Evolutionary conservation across 2,329 filamentous ascomycete genomes (phyloP), one percentile per base, ranked within the genome.

Genomic region (Gliomastix tumulicola): DNA sequence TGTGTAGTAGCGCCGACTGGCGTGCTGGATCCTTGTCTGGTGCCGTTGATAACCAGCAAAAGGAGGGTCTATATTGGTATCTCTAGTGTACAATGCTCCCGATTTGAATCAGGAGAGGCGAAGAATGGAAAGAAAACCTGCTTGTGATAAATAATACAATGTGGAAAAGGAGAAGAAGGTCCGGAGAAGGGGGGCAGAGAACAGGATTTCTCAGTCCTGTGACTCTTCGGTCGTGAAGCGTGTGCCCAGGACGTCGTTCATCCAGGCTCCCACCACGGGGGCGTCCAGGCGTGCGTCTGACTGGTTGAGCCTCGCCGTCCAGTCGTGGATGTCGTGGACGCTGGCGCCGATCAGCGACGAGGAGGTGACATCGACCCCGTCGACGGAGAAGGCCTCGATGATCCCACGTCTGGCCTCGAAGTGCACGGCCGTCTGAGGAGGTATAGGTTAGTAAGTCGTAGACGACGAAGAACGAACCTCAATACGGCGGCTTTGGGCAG

Each of bases 381-480:
- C 46, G n/a, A 63, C 39, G 1, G 35, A 37, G 34, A 65, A 50
- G 1, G 49, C 46, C 7, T 62, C 55, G 22, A 66, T 42, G 10
- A 57, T 35, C 13, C 63, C 63, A 20, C 65, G 59, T 13, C 51
- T 55, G 25, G 60, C 51, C 31, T 61, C 55, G 40, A 66, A 57
- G 15, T 46, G 45, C 13, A 66, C 39, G 18, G 54, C 51, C n/a
- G 43, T 32, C 57, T 61, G 10, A 16, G 2, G 35, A 28, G 10
- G 13, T 28, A 16, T 28, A 5, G 23, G 32, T 38, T 18, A 38
- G 32, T 15, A 33, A 25, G n/a, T n/a, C n/a, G n/a, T n/a, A n/a
- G n/a, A n/a, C n/a, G n/a, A n/a, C n/a, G n/a, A n/a, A n/a, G n/a
- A n/a, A n/a, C n/a, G n/a, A n/a, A n/a, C n/a, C n/a, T n/a, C n/a